A percentile compares a stretch with the other conserved stretches of the same genome.
phyloP scores from a whole-genome alignment of 2,329 filamentous ascomycete species.

The Dothistroma pini region DNA sequence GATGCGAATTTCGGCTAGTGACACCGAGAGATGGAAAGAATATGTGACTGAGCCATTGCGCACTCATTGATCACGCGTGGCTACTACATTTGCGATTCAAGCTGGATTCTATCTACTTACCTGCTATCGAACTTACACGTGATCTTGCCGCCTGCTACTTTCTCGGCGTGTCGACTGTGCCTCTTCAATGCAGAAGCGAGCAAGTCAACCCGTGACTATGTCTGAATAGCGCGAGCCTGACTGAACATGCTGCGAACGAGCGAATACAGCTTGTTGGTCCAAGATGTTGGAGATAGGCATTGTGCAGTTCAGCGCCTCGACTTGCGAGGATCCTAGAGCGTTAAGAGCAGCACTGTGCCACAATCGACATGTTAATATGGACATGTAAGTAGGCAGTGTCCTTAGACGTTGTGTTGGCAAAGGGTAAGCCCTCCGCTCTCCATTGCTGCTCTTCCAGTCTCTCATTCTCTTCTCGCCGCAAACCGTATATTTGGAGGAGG shows the following conservation, averaged over 20 bases:
- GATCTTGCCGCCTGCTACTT: not conserved
- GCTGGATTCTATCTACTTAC: too few relatives aligned
- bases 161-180: conserved; percentile 1
- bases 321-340: conserved; percentile 8
- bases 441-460: not conserved
- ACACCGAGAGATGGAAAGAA: not conserved
- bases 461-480: not conserved
- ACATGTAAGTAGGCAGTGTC: not conserved
- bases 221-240: not conserved
- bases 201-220: not conserved
- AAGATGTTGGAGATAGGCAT: not conserved
- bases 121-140: not conserved
- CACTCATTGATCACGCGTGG: too few relatives aligned
- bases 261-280: not conserved
- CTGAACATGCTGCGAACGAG: not conserved
- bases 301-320: conserved; percentile 34
- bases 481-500: not conserved
- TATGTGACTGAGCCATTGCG: not conserved
- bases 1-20: not conserved
- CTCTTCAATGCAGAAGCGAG: conserved; percentile 1
- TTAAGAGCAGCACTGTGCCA: not conserved
- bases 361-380: not conserved
- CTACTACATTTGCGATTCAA: too few relatives aligned
- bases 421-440: not conserved
- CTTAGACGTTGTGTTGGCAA: not conserved